Base-by-base conservation (phyloP, 352 stramenopile species). In the Phytophthora syringae region DNA sequence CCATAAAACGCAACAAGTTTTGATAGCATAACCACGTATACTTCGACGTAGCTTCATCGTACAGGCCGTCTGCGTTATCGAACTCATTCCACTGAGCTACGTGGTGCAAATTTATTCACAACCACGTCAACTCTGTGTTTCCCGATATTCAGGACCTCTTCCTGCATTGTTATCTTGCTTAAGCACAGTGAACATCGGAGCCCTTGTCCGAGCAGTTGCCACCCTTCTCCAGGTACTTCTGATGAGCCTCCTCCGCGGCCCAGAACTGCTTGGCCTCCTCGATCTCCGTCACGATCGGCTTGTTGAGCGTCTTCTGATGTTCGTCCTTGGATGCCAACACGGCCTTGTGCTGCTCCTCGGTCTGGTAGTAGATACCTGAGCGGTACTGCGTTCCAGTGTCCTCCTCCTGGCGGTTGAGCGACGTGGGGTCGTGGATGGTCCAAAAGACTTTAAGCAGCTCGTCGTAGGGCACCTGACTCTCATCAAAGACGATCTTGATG, bases 171-270 rank as follows among this genome's bases (percentile, higher is more conserved):
- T n/a, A n/a, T n/a, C 36, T 20, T 42, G 32, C 36, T 20, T 42
- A 42, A 20, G 39, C 39, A 45, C 39, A 4, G 7, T n/a, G 24
- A 21, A 90, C 82, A 2, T 84, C 92, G 59, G 77, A 90, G 21
- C 93, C 95, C 71, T 99, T 99, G 49, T 94, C 91, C 1, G 97
- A 88, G 64, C 85, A 97, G 54, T 97, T 85, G 5, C 97, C 97
- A 12, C 96, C 97, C 67, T 98, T 99, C 67, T 98, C 80, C 11
- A 99, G 76, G 84, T 99, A 99, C 62, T 97, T 87, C 76, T 99
- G 97, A 79, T 99, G 97, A 67, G 97, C 97, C 24, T 93, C 87
- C 73, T 99, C 97, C 1, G 97, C 97, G 21, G 84, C 83, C 83
- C 93, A 99, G 77, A 98, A 99, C 3, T 84, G 55, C 22, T 52